Evolutionary conservation across 2,329 filamentous ascomycete genomes (phyloP), one percentile per base, ranked within the genome.

Genomic region (Ascomycota sp.): DNA sequence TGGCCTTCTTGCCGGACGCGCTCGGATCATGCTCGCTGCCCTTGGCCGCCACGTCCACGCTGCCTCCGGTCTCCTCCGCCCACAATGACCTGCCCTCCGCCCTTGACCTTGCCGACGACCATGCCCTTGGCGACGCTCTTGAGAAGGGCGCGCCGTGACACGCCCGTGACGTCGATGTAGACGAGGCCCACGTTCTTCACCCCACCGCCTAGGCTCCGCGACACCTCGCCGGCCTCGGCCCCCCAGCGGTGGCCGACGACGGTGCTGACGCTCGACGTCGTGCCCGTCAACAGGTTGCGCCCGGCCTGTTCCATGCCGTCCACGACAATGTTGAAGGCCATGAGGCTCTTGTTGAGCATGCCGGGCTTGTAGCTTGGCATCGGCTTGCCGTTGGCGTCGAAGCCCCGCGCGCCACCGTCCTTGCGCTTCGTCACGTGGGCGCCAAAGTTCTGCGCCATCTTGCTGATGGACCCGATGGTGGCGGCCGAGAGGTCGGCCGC

Each of bases 71-170:
- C 68, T 28, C 69, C 70, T 13, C 74, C 75, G 1, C 78, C 77
- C 13, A 85, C 74, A 29, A 86, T 64, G 13, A 82, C 61, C 39
- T 81, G 68, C 2, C 77, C 70, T 4, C 76, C 78, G 23, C 74
- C 75, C 33, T 70, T 68, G 29, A 86, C 79, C 38, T 72, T 73
- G 23, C 81, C 81, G 5, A 91, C 73, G 0, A 91, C 75, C 89
- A 98, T 95, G 25, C 89, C 83, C 59, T 92, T 94, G 13, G 85
- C 89, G 1, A 95, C 89, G 25, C 77, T 81, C 61, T 94, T 98
- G 47, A 98, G 68, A 26, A 98, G 71, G 0, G 89, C 89, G 36
- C 75, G 71, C 25, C 89, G 66, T 32, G 80, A 92, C 2, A 98
- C 89, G 23, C 89, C 89, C 0, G 85, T 77, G 2, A 91, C 86